Evolutionary conservation across 2,329 filamentous ascomycete species (phyloP).

Genomic region (Xylaria sp.): DNA sequence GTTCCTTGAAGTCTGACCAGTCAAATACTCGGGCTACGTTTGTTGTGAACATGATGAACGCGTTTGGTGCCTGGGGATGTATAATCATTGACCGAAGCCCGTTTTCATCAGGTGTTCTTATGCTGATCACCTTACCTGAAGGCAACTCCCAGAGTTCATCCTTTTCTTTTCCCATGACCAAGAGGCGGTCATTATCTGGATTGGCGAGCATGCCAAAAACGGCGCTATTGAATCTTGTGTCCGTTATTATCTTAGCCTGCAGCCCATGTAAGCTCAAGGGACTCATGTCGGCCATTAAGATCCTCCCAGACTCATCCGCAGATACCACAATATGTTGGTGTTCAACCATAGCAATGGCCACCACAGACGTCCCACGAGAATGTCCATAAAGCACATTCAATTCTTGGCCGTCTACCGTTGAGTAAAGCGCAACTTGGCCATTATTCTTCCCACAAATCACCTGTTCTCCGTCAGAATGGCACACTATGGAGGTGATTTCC

Average conservation of each 20-base stretch:
- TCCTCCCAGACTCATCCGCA: slow-evolving; percentile 36
- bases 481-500: slow-evolving; percentile 33
- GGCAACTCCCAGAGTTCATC: slow-evolving; percentile 36
- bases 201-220: slow-evolving; percentile 28
- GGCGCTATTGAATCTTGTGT: slow-evolving; percentile 25
- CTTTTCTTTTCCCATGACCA: slow-evolving; percentile 28
- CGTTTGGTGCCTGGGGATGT: slow-evolving; percentile 16
- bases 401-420: slow-evolving; percentile 25
- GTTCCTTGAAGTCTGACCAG: slow-evolving; percentile 21
- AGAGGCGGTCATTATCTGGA: slow-evolving; percentile 29
- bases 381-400: slow-evolving; percentile 34
- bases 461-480: slow-evolving; percentile 22
- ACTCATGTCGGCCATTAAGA: slow-evolving; percentile 32
- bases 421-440: slow-evolving; percentile 36
- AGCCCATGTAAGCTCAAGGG: background rate
- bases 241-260: slow-evolving; percentile 18
- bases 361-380: slow-evolving; percentile 28
- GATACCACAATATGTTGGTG: slow-evolving; percentile 33
- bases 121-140: slow-evolving; percentile 25
- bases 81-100: slow-evolving; percentile 16
- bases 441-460: slow-evolving; percentile 37
- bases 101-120: slow-evolving; percentile 5
- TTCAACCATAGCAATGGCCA: slow-evolving; percentile 29
- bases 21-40: slow-evolving; percentile 12
- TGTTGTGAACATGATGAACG: slow-evolving; percentile 20